Conservation (phyloP, 495 filamentous ascomycete genomes). For the Trichoderma parareesei region DNA sequence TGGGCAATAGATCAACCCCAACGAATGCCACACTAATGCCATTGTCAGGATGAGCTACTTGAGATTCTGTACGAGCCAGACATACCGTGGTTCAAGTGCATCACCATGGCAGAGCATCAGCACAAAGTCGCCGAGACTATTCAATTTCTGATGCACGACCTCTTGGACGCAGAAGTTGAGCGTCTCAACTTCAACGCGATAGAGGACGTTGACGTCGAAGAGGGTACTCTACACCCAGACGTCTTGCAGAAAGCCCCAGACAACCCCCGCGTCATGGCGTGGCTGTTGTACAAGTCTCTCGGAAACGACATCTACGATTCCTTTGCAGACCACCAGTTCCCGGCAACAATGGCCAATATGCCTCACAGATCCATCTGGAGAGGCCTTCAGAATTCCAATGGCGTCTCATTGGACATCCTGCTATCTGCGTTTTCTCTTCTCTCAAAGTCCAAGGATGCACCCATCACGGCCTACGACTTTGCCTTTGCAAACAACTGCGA, state of each 20-base stretch:
- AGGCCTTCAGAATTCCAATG: not conserved
- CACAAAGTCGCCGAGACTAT: not conserved
- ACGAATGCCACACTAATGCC: too few species aligned
- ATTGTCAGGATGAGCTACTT: not conserved
- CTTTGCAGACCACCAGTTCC: not conserved
- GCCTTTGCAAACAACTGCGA: not conserved
- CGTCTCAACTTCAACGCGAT: not conserved
- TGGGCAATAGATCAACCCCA: not conserved
- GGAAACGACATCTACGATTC: not conserved
- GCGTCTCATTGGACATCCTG: not conserved
- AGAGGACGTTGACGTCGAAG: not conserved
- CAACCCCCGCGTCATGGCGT: not conserved
- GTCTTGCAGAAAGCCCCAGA: not conserved
- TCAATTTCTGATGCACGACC: not conserved
- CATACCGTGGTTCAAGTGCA: slow-evolving; percentile 5
- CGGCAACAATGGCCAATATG: not conserved
- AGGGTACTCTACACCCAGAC: not conserved
- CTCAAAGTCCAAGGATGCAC: not conserved
- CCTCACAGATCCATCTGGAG: not conserved
- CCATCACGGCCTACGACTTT: not conserved
- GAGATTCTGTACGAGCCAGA: slow-evolving; percentile 10
- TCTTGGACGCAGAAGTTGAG: not conserved
- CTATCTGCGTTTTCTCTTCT: not conserved
- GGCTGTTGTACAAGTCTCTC: not conserved
- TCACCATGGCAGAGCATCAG: not conserved